A percentile compares a stretch with the other conserved stretches of the same genome.
Conservation (phyloP, 305 asterid genomes). For the Fraxinus sp. region DNA sequence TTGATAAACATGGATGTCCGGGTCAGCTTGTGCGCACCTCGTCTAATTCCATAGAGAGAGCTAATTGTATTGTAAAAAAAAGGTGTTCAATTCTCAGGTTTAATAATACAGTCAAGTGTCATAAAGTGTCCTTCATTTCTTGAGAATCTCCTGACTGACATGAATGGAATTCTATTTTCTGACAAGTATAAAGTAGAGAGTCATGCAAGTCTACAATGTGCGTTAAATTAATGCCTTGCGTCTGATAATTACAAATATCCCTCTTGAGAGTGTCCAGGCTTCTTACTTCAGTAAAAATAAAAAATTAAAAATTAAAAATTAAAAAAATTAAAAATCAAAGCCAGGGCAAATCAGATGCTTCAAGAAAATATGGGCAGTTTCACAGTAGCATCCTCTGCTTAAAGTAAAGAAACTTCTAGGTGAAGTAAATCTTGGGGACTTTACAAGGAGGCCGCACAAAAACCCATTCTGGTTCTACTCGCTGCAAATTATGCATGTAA, state of each 20-base stretch:
- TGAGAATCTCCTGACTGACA: neutral
- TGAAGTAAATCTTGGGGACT: neutral
- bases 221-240: neutral
- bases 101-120: neutral
- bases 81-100: neutral
- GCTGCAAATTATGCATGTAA: neutral
- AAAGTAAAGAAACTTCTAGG: neutral
- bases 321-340: neutral
- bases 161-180: neutral
- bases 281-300: neutral
- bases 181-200: neutral
- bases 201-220: neutral
- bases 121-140: neutral
- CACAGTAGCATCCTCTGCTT: neutral
- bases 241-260: neutral
- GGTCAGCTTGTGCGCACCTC: no score
- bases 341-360: neutral
- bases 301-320: neutral
- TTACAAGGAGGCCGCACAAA: neutral
- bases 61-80: neutral
- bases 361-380: neutral
- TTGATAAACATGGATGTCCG: no score
- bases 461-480: neutral
- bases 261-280: neutral
- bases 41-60: neutral